Evolutionary conservation across 352 stramenopile genomes (phyloP).

Genomic region (Pythium periplocum): DNA sequence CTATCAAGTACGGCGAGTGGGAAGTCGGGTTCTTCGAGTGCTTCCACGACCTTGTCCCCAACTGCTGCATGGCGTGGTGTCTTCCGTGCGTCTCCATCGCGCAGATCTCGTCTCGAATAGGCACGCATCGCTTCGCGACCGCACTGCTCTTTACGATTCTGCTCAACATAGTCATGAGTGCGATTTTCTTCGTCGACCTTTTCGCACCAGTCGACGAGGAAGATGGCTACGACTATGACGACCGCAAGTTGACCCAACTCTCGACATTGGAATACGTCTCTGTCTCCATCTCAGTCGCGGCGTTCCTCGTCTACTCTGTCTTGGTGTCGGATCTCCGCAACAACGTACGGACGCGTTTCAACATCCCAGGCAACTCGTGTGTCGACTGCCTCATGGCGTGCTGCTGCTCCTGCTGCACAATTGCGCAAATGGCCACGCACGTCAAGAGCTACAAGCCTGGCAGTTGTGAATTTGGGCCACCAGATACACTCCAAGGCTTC

Average conservation of each 20-base stretch:
- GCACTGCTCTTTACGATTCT: neutral
- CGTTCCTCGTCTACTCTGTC: neutral
- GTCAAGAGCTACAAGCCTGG: constrained; percentile 17
- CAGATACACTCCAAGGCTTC: constrained; percentile 7
- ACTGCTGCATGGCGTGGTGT: constrained; percentile 21
- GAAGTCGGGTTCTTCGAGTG: constrained; percentile 7
- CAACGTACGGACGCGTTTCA: constrained; percentile 12
- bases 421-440: constrained; percentile 17
- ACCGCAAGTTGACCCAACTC: no score
- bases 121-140: constrained; percentile 1
- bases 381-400: constrained; percentile 13
- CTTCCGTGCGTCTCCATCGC: constrained; percentile 22
- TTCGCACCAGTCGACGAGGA: no score
- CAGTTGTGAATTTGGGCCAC: constrained; percentile 9
- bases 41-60: constrained; percentile 21
- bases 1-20: no score
- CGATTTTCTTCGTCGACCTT: no score
- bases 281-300: constrained; percentile 2
- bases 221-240: no score
- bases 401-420: constrained; percentile 20
- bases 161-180: constrained; percentile 4
- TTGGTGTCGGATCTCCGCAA: constrained; percentile 4
- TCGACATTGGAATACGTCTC: neutral
- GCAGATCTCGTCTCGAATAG: constrained; percentile 6
- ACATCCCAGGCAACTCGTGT: constrained; percentile 11